phyloP scores from a whole-genome alignment of 148 eudicot species.

The Spergularia marina region DNA sequence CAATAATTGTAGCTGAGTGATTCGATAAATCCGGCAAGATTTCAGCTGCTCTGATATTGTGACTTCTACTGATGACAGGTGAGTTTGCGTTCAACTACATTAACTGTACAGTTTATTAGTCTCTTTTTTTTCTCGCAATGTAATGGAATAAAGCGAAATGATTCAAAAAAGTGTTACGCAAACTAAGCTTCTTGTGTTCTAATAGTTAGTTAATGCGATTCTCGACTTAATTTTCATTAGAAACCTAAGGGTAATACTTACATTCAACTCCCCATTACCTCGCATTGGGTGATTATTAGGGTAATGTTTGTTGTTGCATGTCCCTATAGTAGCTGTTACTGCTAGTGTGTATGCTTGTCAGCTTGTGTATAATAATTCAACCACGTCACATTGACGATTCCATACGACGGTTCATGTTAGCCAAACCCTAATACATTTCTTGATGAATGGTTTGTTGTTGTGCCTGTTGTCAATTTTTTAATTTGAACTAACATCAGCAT shows the following conservation, averaged over 20 bases:
- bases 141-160: too few relatives aligned
- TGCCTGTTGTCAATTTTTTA: neutral
- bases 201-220: too few relatives aligned
- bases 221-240: too few relatives aligned
- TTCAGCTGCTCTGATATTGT: neutral
- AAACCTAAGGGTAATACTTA: too few relatives aligned
- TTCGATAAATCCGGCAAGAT: constrained; percentile 6
- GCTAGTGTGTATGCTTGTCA: neutral
- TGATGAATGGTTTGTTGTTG: neutral
- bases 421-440: neutral
- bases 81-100: constrained; percentile 13
- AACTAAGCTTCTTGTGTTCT: too few relatives aligned
- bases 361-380: neutral
- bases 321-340: neutral
- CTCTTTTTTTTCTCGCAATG: too few relatives aligned
- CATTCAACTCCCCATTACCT: too few relatives aligned
- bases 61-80: constrained; percentile 6
- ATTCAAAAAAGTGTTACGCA: too few relatives aligned
- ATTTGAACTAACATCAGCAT: neutral
- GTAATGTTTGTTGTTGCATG: too few relatives aligned
- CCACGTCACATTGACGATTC: neutral
- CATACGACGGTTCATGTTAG: neutral
- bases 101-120: neutral
- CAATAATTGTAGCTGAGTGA: neutral
- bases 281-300: too few relatives aligned